phyloP scores from a whole-genome alignment of 345 rosid species.

The Dimocarpus longan region DNA sequence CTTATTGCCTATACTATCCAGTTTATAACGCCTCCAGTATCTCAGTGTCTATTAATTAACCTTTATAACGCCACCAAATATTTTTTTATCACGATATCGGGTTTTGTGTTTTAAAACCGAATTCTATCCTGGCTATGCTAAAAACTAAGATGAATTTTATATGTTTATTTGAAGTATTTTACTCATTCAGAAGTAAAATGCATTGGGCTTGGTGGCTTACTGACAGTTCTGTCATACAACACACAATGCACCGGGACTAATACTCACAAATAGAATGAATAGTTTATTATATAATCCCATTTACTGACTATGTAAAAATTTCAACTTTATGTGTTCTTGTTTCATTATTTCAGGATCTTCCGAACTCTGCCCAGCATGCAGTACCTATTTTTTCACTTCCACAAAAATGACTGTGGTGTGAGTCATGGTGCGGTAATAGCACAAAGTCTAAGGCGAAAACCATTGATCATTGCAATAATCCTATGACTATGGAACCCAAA shows the following conservation, averaged over 20 bases:
- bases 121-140: not conserved
- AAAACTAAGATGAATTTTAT: not conserved
- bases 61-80: not conserved
- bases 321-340: slow-evolving; percentile 17
- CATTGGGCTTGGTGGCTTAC: not conserved
- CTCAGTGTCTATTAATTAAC: not conserved
- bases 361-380: slow-evolving; percentile 94
- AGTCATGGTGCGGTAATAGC: slow-evolving; percentile 98
- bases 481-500: slow-evolving; percentile 99
- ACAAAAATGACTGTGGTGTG: slow-evolving; percentile 99
- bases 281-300: not conserved
- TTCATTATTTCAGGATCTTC: slow-evolving; percentile 81
- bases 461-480: slow-evolving; percentile 98
- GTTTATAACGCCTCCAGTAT: not conserved
- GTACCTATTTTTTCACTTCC: slow-evolving; percentile 95
- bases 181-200: not conserved
- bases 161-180: not conserved
- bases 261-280: not conserved
- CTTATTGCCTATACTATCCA: not conserved
- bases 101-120: not conserved
- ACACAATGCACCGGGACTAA: not conserved
- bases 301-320: not conserved
- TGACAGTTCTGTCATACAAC: not conserved
- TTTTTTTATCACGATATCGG: not conserved
- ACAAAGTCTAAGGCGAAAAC: slow-evolving; percentile 95